Base-by-base conservation (phyloP, 768 basidiomycete species). In the Plicaturopsis crispa region DNA sequence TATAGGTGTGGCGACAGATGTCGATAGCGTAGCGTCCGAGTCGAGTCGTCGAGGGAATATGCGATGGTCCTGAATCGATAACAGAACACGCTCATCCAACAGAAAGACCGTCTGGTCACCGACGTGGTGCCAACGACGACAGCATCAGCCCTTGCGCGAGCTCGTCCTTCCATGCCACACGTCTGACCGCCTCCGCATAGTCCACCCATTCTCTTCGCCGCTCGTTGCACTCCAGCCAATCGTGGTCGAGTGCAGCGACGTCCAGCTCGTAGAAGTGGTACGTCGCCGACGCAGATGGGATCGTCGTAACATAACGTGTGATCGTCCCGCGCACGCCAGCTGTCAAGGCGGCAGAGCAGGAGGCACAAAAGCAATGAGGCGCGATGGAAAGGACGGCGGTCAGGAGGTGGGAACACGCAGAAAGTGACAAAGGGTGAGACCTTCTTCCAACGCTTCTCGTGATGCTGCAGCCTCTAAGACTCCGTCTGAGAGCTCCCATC, bases 391-490 rank as follows among this genome's bases (percentile, higher is more conserved):
- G 61, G 66, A 65, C 54, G 65, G 53, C 63, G 62, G 76, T 82
- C 70, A 82, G 78, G 78, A 76, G 72, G 63, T 66, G 73, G 72
- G 68, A 70, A 69, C 73, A 81, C 75, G 72, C 67, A 73, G 61
- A 79, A 68, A 78, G 71, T 78, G 73, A 73, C 69, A 78, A 81
- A 76, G 68, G 78, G 77, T 79, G 78, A 78, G 84, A 91, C 88
- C 88, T 90, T 91, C 88, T 85, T 91, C 88, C 62, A 84, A 71
- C 66, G 88, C 88, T 78, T 91, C 88, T 62, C 88, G 76, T 54
- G 78, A 83, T 66, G 88, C 88, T 58, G 88, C 88, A 66, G 78
- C 80, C 71, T 89, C 86, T 53, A 90, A 67, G 61, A 69, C 71
- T 51, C 72, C 78, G 73, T 91, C 88, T 41, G 81, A 71, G 49